Base-by-base conservation (phyloP, 768 basidiomycete genomes). In the Rhizopogon vesiculosus region DNA sequence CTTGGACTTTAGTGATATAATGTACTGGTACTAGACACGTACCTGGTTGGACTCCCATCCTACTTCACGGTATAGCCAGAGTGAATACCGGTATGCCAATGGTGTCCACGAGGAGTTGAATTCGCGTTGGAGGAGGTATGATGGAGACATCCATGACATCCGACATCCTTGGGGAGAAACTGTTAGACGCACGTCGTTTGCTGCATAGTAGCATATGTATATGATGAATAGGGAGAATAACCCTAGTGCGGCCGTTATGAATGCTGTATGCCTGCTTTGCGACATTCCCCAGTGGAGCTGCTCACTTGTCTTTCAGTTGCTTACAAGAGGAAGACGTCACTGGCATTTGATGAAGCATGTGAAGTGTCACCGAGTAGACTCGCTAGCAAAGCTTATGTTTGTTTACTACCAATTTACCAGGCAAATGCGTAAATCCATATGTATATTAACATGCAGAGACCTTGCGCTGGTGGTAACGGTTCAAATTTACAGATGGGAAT, bases 101-200 rank as follows among this genome's bases (percentile, higher is more conserved):
- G 84, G 83, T 22, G 87, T 86, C 85, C 89, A 87, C 3, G 80
- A 73, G 15, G 72, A 60, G 62, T 92, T 79, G 61, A 94, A 87
- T 39, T 76, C 78, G 7, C 78, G 65, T 61, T 96, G 86, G 35
- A 84, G 77, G 16, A 91, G 69, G 69, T 98, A 98, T 0, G 89
- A 89, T 3, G 95, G 95, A 3, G 84, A 89, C 94, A 96, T 97
- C 79, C 84, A 94, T 51, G 92, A 93, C 94, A 98, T 98, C 39
- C 88, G 83, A 71, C 94, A 98, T 82, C 91, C 91, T 78, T 93
- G 89, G 5, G 90, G 89, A 0, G 91, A 93, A 52, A 91, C 75
- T 38, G 72, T 75, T 41, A 72, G 63, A 25, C 73, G 69, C n/a
- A 78, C 68, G 61, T 81, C 75, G 16, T 69, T 67, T 42, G 68